These are phyloP conservation scores for Larix sibirica DNA, from an alignment of 83 land plant genomes.

Conservation along the genomic window DNA sequence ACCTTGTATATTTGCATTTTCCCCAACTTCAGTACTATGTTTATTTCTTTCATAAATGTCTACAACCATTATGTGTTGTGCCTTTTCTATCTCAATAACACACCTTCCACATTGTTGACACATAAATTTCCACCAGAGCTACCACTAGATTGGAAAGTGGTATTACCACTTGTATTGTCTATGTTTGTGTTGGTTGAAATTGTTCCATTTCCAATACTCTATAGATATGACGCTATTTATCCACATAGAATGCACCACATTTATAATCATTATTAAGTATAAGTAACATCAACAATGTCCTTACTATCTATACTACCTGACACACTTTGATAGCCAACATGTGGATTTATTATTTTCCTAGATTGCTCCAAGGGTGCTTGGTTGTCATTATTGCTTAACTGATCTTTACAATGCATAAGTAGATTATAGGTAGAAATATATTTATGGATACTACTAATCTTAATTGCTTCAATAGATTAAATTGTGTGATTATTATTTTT, in stretches of 20 bases:
- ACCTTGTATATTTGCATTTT: conserved; percentile 10
- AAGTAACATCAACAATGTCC: neutral
- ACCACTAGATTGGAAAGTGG: neutral
- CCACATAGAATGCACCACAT: neutral
- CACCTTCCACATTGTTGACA: too few relatives aligned
- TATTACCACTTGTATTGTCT: neutral
- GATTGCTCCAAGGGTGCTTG: neutral
- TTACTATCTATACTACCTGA: neutral
- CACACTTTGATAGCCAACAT: neutral
- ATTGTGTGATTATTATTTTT: too few relatives aligned
- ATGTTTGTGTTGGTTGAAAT: neutral
- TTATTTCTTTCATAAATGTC: neutral
- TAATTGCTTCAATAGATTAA: too few relatives aligned
- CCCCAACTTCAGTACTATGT: conserved; percentile 13
- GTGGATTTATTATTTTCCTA: neutral
- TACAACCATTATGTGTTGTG: neutral
- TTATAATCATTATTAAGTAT: neutral
- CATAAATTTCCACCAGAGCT: too few relatives aligned
- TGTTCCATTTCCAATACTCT: neutral
- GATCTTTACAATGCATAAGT: neutral
- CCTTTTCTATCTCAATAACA: too few relatives aligned
- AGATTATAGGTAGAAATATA: neutral
- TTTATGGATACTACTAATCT: neutral
- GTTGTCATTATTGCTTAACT: neutral
- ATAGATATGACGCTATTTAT: neutral